These are phyloP conservation scores for Hyaloraphidium curvatum DNA, from an alignment of 192 early-diverging fungal species.

Conservation along the genomic window DNA sequence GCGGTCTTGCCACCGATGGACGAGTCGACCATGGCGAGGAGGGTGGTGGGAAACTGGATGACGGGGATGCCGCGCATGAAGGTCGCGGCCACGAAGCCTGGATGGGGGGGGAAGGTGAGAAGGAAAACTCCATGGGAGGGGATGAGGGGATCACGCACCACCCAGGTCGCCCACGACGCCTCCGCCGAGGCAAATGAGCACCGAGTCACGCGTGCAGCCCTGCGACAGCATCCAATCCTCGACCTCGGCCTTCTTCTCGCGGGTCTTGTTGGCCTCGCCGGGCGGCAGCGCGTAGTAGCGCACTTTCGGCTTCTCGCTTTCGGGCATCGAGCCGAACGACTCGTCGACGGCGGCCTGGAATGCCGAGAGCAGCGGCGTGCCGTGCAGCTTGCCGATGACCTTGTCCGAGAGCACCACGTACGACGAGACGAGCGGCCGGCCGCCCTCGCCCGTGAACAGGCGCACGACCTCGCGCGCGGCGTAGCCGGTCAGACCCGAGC, in stretches of 20 bases:
- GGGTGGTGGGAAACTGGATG: constrained; percentile 85
- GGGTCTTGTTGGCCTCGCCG: constrained; percentile 74
- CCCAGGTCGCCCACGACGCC: constrained; percentile 93
- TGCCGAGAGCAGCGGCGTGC: neutral
- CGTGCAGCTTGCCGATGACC: neutral
- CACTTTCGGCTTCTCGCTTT: constrained; percentile 23
- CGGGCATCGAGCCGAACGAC: too few species aligned
- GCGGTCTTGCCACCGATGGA: constrained; percentile 95
- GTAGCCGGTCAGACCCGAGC: constrained; percentile 55
- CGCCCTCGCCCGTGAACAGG: constrained; percentile 23
- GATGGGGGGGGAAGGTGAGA: neutral
- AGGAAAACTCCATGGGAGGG: neutral
- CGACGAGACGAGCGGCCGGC: too few species aligned
- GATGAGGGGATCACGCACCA: constrained; percentile 26
- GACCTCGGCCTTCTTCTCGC: constrained; percentile 63
- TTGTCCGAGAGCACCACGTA: neutral
- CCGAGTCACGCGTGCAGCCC: constrained; percentile 79
- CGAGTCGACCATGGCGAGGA: constrained; percentile 95
- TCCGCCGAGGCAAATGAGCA: constrained; percentile 83
- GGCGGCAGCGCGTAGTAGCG: constrained; percentile 62
- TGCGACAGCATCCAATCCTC: constrained; percentile 80
- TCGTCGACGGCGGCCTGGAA: neutral
- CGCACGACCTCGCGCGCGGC: constrained; percentile 52
- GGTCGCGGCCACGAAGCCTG: constrained; percentile 82
- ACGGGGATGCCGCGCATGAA: constrained; percentile 95